Conservation (phyloP, 2,329 filamentous ascomycete species). For the Penicillium sp. region DNA sequence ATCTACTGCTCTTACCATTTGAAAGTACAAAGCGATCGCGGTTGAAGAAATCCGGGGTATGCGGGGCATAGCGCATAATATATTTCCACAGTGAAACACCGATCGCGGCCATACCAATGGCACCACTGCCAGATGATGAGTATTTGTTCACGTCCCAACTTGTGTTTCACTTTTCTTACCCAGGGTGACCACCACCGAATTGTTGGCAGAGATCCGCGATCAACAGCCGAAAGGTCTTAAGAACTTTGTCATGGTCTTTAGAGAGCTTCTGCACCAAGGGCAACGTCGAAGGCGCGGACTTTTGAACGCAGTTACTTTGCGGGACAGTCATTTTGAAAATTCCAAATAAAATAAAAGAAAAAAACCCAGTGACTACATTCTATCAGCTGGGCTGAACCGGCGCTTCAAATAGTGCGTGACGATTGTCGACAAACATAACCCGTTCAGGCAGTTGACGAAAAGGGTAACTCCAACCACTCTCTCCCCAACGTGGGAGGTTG, state of each 20-base stretch:
- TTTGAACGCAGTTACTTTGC: constrained; percentile 6
- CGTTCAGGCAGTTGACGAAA: constrained; percentile 4
- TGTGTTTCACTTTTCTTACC: constrained; percentile 41
- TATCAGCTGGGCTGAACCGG: neutral
- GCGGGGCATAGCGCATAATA: constrained; percentile 44
- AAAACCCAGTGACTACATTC: neutral
- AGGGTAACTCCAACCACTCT: constrained; percentile 5
- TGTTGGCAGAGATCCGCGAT: constrained; percentile 71
- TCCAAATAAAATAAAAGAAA: neutral
- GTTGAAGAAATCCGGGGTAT: constrained; percentile 43
- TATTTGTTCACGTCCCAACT: neutral
- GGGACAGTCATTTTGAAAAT: neutral
- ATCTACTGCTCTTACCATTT: constrained; percentile 32
- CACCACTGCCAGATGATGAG: constrained; percentile 37
- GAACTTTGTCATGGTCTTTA: constrained; percentile 50
- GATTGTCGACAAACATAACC: constrained; percentile 7
- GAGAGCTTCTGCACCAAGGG: constrained; percentile 23
- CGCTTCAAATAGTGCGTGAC: neutral
- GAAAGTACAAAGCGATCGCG: constrained; percentile 49
- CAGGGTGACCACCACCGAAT: constrained; percentile 69
- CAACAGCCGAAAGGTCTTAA: constrained; percentile 62
- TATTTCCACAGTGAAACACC: constrained; percentile 47
- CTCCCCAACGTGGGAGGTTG: neutral
- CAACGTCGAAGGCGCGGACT: constrained; percentile 12
- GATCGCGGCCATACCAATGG: constrained; percentile 49